These are phyloP conservation scores for Talaromyces wortmannii DNA, from an alignment of 495 filamentous ascomycete genomes.

Conservation along the genomic window DNA sequence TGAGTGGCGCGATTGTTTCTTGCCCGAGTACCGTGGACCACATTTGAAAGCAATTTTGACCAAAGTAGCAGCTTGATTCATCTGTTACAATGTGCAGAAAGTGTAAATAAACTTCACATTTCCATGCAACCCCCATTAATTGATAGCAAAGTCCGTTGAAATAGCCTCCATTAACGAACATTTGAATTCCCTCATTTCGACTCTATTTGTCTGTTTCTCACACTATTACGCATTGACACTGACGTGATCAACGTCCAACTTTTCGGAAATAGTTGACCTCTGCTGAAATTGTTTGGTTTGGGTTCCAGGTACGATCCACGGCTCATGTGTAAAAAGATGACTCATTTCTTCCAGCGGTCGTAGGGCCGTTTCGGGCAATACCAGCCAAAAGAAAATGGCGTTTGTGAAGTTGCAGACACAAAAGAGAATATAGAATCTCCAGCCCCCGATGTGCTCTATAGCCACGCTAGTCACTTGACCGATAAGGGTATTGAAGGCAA, in stretches of 20 bases:
- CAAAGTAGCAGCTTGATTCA: neutral
- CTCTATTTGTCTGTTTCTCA: neutral
- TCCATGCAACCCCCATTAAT: too few relatives aligned
- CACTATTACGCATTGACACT: neutral
- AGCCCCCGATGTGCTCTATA: slow-evolving; percentile 38
- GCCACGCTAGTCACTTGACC: slow-evolving; percentile 61
- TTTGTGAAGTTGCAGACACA: slow-evolving; percentile 48
- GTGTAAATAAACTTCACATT: neutral
- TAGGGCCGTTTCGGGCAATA: slow-evolving; percentile 59
- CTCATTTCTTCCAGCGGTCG: slow-evolving; percentile 67
- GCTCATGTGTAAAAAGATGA: slow-evolving; percentile 60
- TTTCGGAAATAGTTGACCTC: neutral
- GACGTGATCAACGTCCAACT: neutral
- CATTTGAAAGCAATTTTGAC: slow-evolving; percentile 2
- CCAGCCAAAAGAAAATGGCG: slow-evolving; percentile 56
- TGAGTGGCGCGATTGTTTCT: slow-evolving; percentile 2
- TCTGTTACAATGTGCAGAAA: neutral
- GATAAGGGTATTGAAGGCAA: slow-evolving; percentile 70
- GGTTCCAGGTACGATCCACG: slow-evolving; percentile 44
- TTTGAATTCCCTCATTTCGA: too few relatives aligned
- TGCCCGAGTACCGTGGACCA: slow-evolving; percentile 1
- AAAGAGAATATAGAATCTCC: slow-evolving; percentile 51
- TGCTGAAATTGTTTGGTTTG: neutral
- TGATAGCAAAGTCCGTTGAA: neutral
- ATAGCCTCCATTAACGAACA: neutral